Evolutionary conservation across 2,329 filamentous ascomycete genomes (phyloP), one percentile per base, ranked within the genome.

Genomic region (Fusarium nematophilum): DNA sequence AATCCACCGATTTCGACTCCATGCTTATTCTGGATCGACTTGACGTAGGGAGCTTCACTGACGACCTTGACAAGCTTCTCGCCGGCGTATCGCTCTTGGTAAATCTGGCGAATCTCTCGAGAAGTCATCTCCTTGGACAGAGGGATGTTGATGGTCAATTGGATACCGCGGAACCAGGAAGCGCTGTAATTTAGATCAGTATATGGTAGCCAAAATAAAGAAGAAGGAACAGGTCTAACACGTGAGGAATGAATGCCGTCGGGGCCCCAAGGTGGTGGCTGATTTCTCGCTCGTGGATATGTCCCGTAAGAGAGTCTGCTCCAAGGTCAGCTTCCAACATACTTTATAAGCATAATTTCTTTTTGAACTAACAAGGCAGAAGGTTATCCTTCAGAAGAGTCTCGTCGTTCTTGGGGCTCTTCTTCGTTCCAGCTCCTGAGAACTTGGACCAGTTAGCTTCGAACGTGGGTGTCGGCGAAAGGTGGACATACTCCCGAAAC

Each of bases 101-200:
- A 99, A 54, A 98, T 81, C 72, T 97, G 92, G 59, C 95, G 88
- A 66, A 99, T 92, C 73, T 98, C 93, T 46, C 95, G 90, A 34
- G 91, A 93, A 3, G 88, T 91, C 91, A 98, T 96, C 58, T 86
- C 84, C 77, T 94, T 85, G 71, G 90, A 90, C 8, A 99, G 83
- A 10, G 94, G 94, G 43, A 98, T 91, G 72, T 88, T 93, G 76
- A 98, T 93, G 33, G 93, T 94, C 77, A 93, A 90, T 73, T 92
- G 88, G 67, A 98, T 98, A 62, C 94, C 94, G 72, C 96, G 90
- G 85, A 98, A 98, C 94, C 93, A 98, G 11, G 90, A 87, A n/a
- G 93, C 92, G 15, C 52, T 59, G 18, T 6, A 10, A 30, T 15
- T 40, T 25, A n/a, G n/a, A 30, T 59, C 34, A 59, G 53, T 47